Base-by-base conservation (phyloP, 768 basidiomycete genomes). In the Pleurotus sapidus region DNA sequence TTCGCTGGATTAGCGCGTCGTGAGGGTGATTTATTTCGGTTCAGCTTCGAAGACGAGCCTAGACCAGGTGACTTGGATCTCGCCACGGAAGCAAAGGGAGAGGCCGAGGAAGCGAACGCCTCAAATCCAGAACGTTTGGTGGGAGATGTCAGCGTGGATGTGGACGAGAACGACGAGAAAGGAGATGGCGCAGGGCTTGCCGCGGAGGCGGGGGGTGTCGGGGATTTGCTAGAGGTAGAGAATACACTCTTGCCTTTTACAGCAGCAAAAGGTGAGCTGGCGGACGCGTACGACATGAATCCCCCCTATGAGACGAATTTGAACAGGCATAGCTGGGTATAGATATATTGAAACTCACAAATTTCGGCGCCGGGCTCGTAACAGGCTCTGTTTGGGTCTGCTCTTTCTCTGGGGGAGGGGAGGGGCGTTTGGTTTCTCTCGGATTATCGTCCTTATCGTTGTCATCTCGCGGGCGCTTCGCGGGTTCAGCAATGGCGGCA, bases 201-300 rank as follows among this genome's bases (percentile, higher is more conserved):
- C 40, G 67, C 61, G 27, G 67, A 57, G 12, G 66, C 59, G 17
- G 72, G 59, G 38, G 79, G 64, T 63, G 60, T 25, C 20, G 55
- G 15, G 23, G 56, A 39, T 20, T 46, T 57, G 43, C 67, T 67
- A 9, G 77, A 70, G 1, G 8, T 34, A 15, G 72, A 67, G 63
- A 84, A 83, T 20, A 78, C 61, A 65, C 81, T 88, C 59, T 86
- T 81, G 47, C 88, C 90, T 62, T 86, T 89, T 65, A 89, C 84
- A 47, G 81, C 70, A 12, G 87, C 84, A 64, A 92, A 92, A 4
- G 90, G 89, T 2, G 90, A 91, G 56, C 76, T 79, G 9, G 82
- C 74, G 2, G 88, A 86, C 11, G 90, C 89, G 63, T 91, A 93
- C 2, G 89, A 87, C 81, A 87, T 85, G 69, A 93, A 93, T 23